Base-by-base conservation (phyloP, 2,329 filamentous ascomycete species). In the Lojkania enalia region DNA sequence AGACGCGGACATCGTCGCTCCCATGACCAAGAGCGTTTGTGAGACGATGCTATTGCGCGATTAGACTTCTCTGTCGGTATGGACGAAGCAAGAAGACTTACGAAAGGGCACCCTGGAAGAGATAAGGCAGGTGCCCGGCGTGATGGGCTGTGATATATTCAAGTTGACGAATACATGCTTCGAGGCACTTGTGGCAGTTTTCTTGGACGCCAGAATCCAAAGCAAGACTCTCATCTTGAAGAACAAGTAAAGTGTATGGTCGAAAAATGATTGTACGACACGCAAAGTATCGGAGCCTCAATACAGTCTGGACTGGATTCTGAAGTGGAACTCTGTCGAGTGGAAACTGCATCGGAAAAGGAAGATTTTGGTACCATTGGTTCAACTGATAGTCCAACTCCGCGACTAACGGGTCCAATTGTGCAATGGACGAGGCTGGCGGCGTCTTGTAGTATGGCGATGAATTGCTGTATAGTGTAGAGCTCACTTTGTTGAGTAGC, bases 261-360 rank as follows among this genome's bases (percentile, higher is more conserved):
- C 88, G 80, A 71, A 90, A 92, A 54, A 94, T 92, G 59, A 92
- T 91, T 19, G 88, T 92, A 44, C 87, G 84, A 67, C 88, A 94
- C 31, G 88, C 88, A 66, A 89, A 91, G 72, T 92, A 94, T 20
- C 88, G 81, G 48, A 92, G 74, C 35, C 88, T 80, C 37, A 94
- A 74, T 5, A 92, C 88, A 0, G 87, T 90, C 69, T 92, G 88
- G 4, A 90, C 83, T 3, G 87, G 84, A 59, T 90, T 87, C 44
- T 82, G 78, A 19, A 90, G 74, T 39, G 84, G 78, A 0, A 81
- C 76, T 42, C 84, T 77, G 25, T 82, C 82, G 60, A 89, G 87
- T 1, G 88, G 85, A 55, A 94, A 94, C 57, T 90, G 87, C 46
- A 94, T 78, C 3, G 87, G 80, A 30, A 81, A 67, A 4, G 88